phyloP scores from a whole-genome alignment of 345 rosid genomes.

The Lepidium didymum region DNA sequence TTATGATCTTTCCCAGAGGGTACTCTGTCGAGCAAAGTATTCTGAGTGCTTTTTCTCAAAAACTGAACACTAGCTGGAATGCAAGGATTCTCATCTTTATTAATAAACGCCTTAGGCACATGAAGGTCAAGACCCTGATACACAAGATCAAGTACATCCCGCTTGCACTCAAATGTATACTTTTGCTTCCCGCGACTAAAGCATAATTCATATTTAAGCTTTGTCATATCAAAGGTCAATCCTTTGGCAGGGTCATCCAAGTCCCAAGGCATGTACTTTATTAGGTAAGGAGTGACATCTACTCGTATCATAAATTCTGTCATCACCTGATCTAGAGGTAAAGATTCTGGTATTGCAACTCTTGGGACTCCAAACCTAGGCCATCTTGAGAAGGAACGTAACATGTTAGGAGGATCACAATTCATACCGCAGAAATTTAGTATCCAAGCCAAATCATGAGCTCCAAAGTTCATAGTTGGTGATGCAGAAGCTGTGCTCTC shows the following conservation, averaged over 20 bases:
- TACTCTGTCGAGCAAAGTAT: too few species aligned
- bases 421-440: conserved; percentile 74
- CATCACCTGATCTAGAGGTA: conserved; percentile 88
- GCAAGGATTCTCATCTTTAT: conserved; percentile 49
- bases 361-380: conserved; percentile 93
- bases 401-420: conserved; percentile 85
- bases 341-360: conserved; percentile 72
- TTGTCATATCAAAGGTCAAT: conserved; percentile 67
- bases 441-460: conserved; percentile 97
- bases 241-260: conserved; percentile 96
- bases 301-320: conserved; percentile 90
- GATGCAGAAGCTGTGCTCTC: conserved; percentile 39
- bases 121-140: conserved; percentile 93
- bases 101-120: conserved; percentile 59
- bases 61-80: conserved; percentile 39
- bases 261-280: conserved; percentile 70
- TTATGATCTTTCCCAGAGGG: too few species aligned
- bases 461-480: conserved; percentile 73
- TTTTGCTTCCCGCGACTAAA: conserved; percentile 84
- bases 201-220: conserved; percentile 75
- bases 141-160: conserved; percentile 92
- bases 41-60: too few species aligned
- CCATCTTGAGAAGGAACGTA: conserved; percentile 84
- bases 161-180: conserved; percentile 79
- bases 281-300: conserved; percentile 66